A percentile compares a stretch with the other conserved stretches of the same genome.
phyloP scores from a whole-genome alignment of 179 eudicot species.

The Kewa caespitosa region DNA sequence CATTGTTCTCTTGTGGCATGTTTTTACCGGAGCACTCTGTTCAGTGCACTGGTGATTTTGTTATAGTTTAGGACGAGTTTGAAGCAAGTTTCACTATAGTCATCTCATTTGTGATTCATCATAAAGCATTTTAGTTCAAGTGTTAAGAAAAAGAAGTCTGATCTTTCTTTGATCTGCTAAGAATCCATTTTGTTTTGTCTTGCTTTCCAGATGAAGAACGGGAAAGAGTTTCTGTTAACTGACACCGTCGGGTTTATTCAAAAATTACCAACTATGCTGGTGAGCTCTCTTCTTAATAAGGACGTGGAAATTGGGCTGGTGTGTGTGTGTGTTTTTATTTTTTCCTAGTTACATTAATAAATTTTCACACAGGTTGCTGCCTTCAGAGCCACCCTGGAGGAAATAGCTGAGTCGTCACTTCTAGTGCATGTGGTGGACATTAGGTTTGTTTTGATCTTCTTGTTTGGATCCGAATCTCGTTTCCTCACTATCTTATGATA shows the following conservation, averaged over 20 bases:
- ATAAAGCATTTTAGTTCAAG: neutral
- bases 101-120: neutral
- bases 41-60: neutral
- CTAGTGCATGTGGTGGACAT: slow-evolving; percentile 94
- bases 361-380: slow-evolving; percentile 76
- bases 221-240: slow-evolving; percentile 83
- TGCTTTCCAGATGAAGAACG: slow-evolving; percentile 67
- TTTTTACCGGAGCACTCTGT: neutral
- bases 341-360: neutral
- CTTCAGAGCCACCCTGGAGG: slow-evolving; percentile 96
- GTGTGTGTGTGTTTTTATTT: neutral
- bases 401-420: slow-evolving; percentile 89
- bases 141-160: neutral
- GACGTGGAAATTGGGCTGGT: neutral
- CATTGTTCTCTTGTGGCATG: too few species aligned
- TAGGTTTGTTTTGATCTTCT: slow-evolving; percentile 45
- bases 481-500: slow-evolving; percentile 7
- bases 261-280: slow-evolving; percentile 87
- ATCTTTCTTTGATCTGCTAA: slow-evolving; percentile 2
- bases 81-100: neutral
- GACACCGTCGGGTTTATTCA: slow-evolving; percentile 99
- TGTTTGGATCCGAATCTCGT: slow-evolving; percentile 7
- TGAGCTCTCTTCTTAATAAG: slow-evolving; percentile 29
- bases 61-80: slow-evolving; percentile 1
- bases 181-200: neutral